Conservation (phyloP, 495 filamentous ascomycete genomes). For the Podospora pseudopauciseta region DNA sequence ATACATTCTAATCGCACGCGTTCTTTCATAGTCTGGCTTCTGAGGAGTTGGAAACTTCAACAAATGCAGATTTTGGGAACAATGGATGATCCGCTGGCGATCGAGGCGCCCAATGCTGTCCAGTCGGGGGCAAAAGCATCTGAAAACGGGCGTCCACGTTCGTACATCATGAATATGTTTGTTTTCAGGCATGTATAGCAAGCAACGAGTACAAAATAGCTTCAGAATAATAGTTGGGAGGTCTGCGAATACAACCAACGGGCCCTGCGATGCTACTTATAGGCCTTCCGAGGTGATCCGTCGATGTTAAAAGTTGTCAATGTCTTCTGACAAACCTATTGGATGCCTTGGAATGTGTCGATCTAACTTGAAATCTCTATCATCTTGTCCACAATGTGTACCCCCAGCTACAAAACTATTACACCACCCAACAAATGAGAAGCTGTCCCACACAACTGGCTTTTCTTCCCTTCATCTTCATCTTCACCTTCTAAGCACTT, state of each 20-base stretch:
- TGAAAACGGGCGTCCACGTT: background rate
- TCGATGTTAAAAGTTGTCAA: no score
- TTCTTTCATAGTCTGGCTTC: conserved; percentile 31
- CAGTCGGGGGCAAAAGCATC: background rate
- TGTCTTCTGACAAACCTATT: no score
- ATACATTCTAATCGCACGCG: background rate
- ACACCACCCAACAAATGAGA: background rate
- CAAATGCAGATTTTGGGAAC: conserved; percentile 32
- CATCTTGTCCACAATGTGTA: background rate
- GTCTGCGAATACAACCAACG: no score
- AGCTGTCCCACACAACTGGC: background rate
- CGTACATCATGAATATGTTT: conserved; percentile 20
- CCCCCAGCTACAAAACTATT: background rate
- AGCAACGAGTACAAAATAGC: no score
- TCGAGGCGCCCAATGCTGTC: conserved; percentile 20
- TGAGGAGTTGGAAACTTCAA: conserved; percentile 45
- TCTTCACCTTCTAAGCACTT: background rate
- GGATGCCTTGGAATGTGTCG: no score
- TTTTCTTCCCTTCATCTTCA: background rate
- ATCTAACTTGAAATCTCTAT: background rate
- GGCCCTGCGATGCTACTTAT: no score
- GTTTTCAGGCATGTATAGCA: conserved; percentile 20
- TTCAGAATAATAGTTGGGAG: no score
- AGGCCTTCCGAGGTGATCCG: no score
- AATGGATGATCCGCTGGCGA: conserved; percentile 29